Evolutionary conservation across 306 rosid species (phyloP), one percentile per base, ranked within the genome.

Genomic region (Amphicarpaea edgeworthii): DNA sequence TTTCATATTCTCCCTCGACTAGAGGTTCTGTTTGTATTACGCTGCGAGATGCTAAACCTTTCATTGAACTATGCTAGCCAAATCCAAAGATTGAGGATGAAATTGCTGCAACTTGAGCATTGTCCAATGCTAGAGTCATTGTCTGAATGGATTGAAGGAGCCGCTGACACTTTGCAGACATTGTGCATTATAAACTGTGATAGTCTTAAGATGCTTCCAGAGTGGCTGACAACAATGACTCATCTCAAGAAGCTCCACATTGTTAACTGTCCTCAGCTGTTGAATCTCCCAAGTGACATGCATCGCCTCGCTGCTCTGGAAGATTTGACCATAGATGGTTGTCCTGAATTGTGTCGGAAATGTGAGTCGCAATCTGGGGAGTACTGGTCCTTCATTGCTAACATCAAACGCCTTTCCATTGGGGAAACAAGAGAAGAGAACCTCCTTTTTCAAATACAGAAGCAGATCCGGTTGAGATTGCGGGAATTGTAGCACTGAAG

Each of bases 121-220:
- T 62, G 21, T 15, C 41, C 42, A 3, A 6, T 0, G 79, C 53
- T 2, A 21, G 8, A 5, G 8, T n/a, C 42, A 50, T 11, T 63
- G 10, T 63, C 79, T 38, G 1, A 2, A 15, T 76, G 80, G 80
- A 76, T 64, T 65, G 6, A 10, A 76, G 21, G 30, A 23, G 11
- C 43, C 0, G 0, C 10, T 0, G 10, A 37, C 21, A 76, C 80
- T 64, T 51, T 65, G 17, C 73, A 76, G 50, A 76, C 45, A 0
- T 38, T 76, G 54, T 0, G 3, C 0, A 65, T 76, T 21, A 0
- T 0, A 0, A 38, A n/a, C 21, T 37, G 43, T 19, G n/a, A 55
- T 15, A 40, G 5, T 23, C 65, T 76, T n/a, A 5, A 76, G 30
- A 21, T n/a, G 65, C 65, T 64, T 50, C 80, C 55, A 24, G 28